These are phyloP conservation scores for Apiotrichum mycotoxinovorans DNA, from an alignment of 1,284 basidiomycete species.

Conservation along the genomic window DNA sequence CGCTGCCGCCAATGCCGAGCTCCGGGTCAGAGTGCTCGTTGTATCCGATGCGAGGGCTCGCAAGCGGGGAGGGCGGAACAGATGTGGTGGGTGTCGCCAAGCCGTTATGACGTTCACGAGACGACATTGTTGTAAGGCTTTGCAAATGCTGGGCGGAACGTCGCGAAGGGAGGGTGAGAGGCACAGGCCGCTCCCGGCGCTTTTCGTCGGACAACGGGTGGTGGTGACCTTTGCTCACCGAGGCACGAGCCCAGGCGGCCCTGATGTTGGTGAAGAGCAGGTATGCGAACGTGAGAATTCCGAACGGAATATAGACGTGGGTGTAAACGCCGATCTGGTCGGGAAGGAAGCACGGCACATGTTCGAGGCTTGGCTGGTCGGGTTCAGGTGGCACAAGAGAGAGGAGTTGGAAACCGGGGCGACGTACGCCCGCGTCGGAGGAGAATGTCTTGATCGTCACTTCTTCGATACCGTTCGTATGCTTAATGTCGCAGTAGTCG, in stretches of 20 bases:
- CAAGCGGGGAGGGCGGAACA: slow-evolving; percentile 14
- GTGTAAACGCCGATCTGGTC: slow-evolving; percentile 63
- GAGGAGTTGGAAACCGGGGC: slow-evolving; percentile 80
- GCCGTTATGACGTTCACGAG: slow-evolving; percentile 9
- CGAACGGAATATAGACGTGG: slow-evolving; percentile 58
- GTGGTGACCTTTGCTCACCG: background rate
- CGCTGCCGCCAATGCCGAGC: background rate
- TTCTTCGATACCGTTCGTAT: slow-evolving; percentile 57
- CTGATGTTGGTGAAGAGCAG: slow-evolving; percentile 47
- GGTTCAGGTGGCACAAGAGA: slow-evolving; percentile 59
- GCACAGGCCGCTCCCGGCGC: slow-evolving; percentile 26
- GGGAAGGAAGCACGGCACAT: slow-evolving; percentile 65
- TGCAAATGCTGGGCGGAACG: slow-evolving; percentile 37
- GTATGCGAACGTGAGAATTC: slow-evolving; percentile 51
- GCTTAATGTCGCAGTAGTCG: slow-evolving; percentile 76
- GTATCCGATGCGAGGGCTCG: slow-evolving; percentile 8
- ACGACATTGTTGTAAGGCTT: slow-evolving; percentile 6
- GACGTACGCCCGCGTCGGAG: slow-evolving; percentile 68
- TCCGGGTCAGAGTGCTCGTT: slow-evolving; percentile 7
- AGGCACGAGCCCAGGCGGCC: slow-evolving; percentile 26
- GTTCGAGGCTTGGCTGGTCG: slow-evolving; percentile 50
- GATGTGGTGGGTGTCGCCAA: slow-evolving; percentile 4
- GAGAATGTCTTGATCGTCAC: slow-evolving; percentile 82
- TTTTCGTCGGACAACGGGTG: slow-evolving; percentile 1
- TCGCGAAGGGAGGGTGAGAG: slow-evolving; percentile 36